Evolutionary conservation across 352 stramenopile genomes (phyloP), one percentile per base, ranked within the genome.

Genomic region (Hyaloperonospora arabidopsidis): DNA sequence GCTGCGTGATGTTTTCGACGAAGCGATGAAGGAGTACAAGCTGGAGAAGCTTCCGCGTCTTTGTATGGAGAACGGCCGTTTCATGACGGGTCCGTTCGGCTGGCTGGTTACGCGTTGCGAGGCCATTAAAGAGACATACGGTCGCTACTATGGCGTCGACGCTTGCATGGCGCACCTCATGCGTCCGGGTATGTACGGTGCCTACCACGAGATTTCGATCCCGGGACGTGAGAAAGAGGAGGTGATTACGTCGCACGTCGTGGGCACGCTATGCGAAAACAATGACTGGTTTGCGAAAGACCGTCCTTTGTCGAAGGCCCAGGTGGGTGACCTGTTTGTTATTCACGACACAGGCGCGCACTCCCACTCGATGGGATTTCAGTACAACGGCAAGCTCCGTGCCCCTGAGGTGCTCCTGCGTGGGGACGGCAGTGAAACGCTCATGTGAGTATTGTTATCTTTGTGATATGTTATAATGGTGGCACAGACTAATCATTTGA

Each of bases 241-340:
- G 19, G 50, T 70, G 7, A 44, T 68, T 21, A 57, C 70, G 25
- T 66, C 77, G 14, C 79, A 95, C 59, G 85, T 95, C 6, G 86
- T 95, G 12, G 86, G 86, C 45, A 84, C 82, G 40, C 73, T 95
- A 3, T 95, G 86, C 35, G 86, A 96, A 58, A 96, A 96, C 72
- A 96, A 96, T 65, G 86, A 96, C 66, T 96, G 86, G 86, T 96
- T 92, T 49, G 86, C 84, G 22, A 93, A 95, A 76, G 73, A 95
- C 55, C 77, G 85, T 11, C 46, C 62, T 25, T 63, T 95, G 41
- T 84, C 84, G 25, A 72, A 58, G 15, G 79, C 83, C 5, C 45
- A 84, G 36, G 82, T 94, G 13, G 85, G 84, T 46, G 86, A 96
- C 57, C 61, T 96, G 21, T 95, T 96, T 54, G 85, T 95, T 43